Conservation (phyloP, 148 eudicot genomes). For the Camellia granthamiana region DNA sequence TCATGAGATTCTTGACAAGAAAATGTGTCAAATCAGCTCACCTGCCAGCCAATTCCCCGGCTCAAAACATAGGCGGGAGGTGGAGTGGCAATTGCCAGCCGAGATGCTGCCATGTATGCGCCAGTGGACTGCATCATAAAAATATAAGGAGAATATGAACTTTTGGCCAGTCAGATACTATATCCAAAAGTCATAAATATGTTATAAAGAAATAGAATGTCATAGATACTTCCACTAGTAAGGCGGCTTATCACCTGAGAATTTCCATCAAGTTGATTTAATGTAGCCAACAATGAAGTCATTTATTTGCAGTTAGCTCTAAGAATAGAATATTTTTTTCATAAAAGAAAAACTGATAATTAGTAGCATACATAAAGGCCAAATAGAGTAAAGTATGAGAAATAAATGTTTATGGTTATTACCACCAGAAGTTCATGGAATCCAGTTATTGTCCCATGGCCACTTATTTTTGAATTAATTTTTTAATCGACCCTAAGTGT, state of each 20-base stretch:
- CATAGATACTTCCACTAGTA: background rate
- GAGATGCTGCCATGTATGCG: constrained; percentile 96
- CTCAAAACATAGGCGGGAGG: constrained; percentile 99
- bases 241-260: no score
- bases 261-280: background rate
- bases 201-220: background rate
- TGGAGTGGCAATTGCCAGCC: constrained; percentile 98
- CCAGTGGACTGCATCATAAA: constrained; percentile 74
- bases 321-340: background rate
- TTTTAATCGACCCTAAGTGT: no score
- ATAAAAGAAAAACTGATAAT: background rate
- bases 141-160: background rate
- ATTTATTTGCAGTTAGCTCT: background rate
- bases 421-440: background rate
- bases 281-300: background rate
- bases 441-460: background rate
- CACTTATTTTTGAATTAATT: background rate
- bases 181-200: background rate
- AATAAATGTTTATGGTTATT: background rate
- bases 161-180: background rate
- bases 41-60: constrained; percentile 99
- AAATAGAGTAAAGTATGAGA: background rate
- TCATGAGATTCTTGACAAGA: background rate
- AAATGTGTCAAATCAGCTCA: constrained; percentile 21
- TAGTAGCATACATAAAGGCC: background rate